phyloP scores from a whole-genome alignment of 2,329 filamentous ascomycete genomes.

The Botrytis squamosa region DNA sequence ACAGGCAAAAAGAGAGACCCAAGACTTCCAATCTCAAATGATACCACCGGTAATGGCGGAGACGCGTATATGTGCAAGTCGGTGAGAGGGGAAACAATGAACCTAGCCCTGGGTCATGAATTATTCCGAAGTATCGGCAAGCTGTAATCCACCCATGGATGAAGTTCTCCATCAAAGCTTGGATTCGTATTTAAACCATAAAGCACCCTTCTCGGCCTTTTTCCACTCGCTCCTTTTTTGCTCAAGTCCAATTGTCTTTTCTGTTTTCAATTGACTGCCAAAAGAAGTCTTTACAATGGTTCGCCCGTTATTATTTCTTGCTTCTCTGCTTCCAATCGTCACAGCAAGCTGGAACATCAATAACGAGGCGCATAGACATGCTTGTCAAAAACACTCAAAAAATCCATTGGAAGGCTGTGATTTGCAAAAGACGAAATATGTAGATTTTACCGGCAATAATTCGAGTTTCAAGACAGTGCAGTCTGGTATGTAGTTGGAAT shows the following conservation, averaged over 20 bases:
- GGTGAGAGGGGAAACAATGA: not conserved
- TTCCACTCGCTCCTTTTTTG: not conserved
- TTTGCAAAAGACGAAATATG: constrained; percentile 28
- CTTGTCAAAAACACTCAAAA: constrained; percentile 27
- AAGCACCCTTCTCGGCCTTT: not conserved
- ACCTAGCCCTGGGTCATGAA: not conserved
- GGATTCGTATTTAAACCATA: not conserved
- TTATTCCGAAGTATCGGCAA: constrained; percentile 11
- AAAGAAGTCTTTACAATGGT: constrained; percentile 2
- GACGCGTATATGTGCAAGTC: not conserved
- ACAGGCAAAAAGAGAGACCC: not conserved
- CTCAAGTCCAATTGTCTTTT: not conserved
- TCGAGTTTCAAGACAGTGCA: constrained; percentile 33
- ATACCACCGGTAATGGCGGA: not conserved
- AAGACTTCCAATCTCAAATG: not conserved
- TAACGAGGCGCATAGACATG: constrained; percentile 28
- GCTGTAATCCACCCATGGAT: not conserved
- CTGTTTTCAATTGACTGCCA: not conserved
- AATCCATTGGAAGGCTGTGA: constrained; percentile 36
- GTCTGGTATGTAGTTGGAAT: constrained; percentile 27
- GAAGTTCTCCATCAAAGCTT: not conserved
- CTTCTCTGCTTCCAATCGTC: constrained; percentile 20
- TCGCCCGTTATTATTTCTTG: not conserved
- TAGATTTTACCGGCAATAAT: constrained; percentile 23
- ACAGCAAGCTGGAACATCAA: constrained; percentile 32